phyloP scores from a whole-genome alignment of 2,329 filamentous ascomycete genomes.

The Colletotrichum sp. region DNA sequence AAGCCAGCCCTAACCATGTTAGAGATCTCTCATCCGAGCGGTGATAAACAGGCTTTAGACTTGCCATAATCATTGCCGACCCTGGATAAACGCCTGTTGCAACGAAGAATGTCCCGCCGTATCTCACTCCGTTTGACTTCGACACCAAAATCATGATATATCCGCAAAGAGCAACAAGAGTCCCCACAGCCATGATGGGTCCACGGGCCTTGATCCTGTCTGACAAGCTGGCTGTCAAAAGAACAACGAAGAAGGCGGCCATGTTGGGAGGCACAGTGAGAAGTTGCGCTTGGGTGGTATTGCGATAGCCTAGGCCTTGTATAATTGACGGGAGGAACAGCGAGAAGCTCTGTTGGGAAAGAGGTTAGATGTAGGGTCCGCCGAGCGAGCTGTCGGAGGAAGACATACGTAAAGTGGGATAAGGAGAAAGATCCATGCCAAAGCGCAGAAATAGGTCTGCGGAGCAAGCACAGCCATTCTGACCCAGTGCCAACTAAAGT shows the following conservation, averaged over 20 bases:
- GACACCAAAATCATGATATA: conserved; percentile 38
- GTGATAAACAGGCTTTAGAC: neutral
- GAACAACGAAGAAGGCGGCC: conserved; percentile 34
- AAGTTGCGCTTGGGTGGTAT: conserved; percentile 27
- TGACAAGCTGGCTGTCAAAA: conserved; percentile 35
- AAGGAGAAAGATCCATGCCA: conserved; percentile 30
- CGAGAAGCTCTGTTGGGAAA: neutral
- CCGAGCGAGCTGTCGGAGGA: neutral
- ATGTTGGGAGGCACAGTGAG: conserved; percentile 37
- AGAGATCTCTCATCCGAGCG: neutral
- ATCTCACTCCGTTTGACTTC: conserved; percentile 32
- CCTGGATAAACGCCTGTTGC: conserved; percentile 27
- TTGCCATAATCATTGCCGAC: conserved; percentile 29
- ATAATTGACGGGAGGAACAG: conserved; percentile 20
- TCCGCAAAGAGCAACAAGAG: conserved; percentile 33
- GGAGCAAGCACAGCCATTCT: conserved; percentile 31
- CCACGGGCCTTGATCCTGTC: conserved; percentile 34
- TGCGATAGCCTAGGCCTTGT: conserved; percentile 26
- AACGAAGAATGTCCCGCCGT: conserved; percentile 39
- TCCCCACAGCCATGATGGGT: conserved; percentile 34
- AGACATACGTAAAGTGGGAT: conserved; percentile 27
- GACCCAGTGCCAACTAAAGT: conserved; percentile 46
- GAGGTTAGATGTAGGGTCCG: neutral
- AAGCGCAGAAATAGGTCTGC: conserved; percentile 29
- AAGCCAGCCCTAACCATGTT: conserved; percentile 36